Evolutionary conservation across 371 early-diverging fungal genomes (phyloP).

Genomic region (Lichtheimia ornata): DNA sequence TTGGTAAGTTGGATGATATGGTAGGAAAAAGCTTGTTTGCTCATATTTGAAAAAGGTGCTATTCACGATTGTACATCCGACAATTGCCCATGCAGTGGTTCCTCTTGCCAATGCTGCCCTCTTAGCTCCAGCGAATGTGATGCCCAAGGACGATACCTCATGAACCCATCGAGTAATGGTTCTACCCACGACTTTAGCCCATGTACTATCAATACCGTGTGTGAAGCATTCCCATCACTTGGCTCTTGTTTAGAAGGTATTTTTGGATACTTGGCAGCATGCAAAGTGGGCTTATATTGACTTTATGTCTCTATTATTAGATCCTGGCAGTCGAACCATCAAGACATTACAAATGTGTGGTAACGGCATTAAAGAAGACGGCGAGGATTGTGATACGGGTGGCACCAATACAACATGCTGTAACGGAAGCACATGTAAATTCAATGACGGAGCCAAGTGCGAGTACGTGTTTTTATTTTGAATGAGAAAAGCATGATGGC

Average conservation of each 20-base stretch:
- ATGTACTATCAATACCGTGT: conserved; percentile 77
- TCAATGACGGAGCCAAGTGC: conserved; percentile 77
- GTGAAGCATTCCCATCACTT: conserved; percentile 48
- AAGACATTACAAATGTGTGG: conserved; percentile 80
- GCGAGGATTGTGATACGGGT: conserved; percentile 96
- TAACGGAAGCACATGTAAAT: conserved; percentile 77
- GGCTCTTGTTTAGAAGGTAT: conserved; percentile 65
- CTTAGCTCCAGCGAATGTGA: conserved; percentile 66
- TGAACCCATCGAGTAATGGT: conserved; percentile 84
- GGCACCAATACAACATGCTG: conserved; percentile 81
- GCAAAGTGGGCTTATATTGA: neutral
- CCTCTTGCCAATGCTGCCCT: conserved; percentile 70
- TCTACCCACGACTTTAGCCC: conserved; percentile 74
- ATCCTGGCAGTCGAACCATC: conserved; percentile 53
- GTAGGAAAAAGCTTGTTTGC: neutral
- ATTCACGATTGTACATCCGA: conserved; percentile 69
- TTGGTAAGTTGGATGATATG: conserved; percentile 48
- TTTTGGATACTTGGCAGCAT: neutral
- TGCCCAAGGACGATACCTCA: conserved; percentile 74
- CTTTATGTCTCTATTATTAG: conserved; percentile 23
- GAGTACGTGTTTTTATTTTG: conserved; percentile 40
- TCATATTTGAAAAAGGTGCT: conserved; percentile 40
- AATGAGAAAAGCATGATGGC: neutral
- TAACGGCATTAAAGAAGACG: conserved; percentile 88
- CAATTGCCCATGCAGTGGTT: conserved; percentile 59